Evolutionary conservation across 2,329 filamentous ascomycete genomes (phyloP), one percentile per base, ranked within the genome.

Genomic region (Arthrobotrys conoides): DNA sequence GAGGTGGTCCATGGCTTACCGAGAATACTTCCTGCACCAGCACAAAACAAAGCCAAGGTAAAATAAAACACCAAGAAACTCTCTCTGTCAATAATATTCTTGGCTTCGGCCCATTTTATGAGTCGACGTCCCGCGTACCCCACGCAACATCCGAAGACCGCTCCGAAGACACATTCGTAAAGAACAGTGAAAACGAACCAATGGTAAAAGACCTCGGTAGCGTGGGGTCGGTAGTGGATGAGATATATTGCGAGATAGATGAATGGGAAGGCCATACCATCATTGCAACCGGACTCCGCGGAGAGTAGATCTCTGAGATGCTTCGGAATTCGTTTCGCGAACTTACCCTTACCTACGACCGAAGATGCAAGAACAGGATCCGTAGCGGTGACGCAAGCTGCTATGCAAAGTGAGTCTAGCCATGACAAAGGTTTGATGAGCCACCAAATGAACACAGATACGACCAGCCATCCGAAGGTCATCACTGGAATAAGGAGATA

Each of bases 61-160:
- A 99, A 99, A 87, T 99, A 99, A 86, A 98, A 99, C 64, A 98
- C 96, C 69, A 99, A 89, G 83, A 97, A 98, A 84, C 95, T 98
- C 85, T 99, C 96, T 83, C 96, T 89, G 83, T 99, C 96, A 81
- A 99, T 97, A 71, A 97, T 84, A 61, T 96, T 92, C 81, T 88
- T 90, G 82, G 91, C 89, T 85, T 99, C 95, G 9, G 96, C 94
- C 79, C 87, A 91, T 82, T 93, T 94, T 86, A 99, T 97, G 27
- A 93, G 91, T 81, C 97, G 95, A 27, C 96, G 91, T 30, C 94
- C 96, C 82, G 92, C 89, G 83, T 98, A 99, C 18, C 96, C 96
- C 80, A 99, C 87, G 20, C 90, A 78, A 81, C 98, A 96, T 18
- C 96, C 96, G 82, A 92, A 97, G 75, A 98, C 83, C 55, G 93